Conservation (phyloP, 148 eudicot species). For the Chenopodium formosanum region DNA sequence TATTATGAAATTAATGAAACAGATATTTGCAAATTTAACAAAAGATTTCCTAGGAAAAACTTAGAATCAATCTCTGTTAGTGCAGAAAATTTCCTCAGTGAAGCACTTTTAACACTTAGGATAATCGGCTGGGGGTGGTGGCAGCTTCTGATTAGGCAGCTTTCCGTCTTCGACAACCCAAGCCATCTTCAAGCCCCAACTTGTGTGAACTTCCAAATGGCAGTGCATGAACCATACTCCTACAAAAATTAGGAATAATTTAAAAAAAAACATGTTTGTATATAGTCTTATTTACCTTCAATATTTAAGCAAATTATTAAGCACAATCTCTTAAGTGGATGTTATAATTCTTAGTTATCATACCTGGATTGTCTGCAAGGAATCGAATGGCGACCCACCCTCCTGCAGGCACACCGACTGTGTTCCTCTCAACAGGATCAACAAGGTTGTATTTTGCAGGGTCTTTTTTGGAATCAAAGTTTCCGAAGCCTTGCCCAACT, state of each 20-base stretch:
- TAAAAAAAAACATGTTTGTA: no score
- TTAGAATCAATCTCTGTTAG: conserved; percentile 8
- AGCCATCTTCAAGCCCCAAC: conserved; percentile 82
- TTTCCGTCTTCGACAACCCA: conserved; percentile 65
- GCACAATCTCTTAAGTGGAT: not conserved
- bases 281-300: not conserved
- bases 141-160: conserved; percentile 48
- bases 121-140: conserved; percentile 67
- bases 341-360: no score
- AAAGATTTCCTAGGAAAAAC: not conserved
- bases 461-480: conserved; percentile 51
- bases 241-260: conserved; percentile 8
- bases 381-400: conserved; percentile 79
- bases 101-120: conserved; percentile 39
- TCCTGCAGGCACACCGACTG: conserved; percentile 60
- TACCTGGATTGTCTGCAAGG: conserved; percentile 71
- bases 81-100: not conserved
- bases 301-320: not conserved
- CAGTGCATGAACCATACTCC: conserved; percentile 81
- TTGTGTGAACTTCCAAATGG: conserved; percentile 68
- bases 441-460: conserved; percentile 52
- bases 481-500: conserved; percentile 68
- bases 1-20: not conserved
- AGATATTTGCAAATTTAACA: not conserved
- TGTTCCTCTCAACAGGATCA: conserved; percentile 64